A percentile compares a stretch with the other conserved stretches of the same genome.
Conservation (phyloP, 345 rosid genomes). For the Gossypium mustelinum region DNA sequence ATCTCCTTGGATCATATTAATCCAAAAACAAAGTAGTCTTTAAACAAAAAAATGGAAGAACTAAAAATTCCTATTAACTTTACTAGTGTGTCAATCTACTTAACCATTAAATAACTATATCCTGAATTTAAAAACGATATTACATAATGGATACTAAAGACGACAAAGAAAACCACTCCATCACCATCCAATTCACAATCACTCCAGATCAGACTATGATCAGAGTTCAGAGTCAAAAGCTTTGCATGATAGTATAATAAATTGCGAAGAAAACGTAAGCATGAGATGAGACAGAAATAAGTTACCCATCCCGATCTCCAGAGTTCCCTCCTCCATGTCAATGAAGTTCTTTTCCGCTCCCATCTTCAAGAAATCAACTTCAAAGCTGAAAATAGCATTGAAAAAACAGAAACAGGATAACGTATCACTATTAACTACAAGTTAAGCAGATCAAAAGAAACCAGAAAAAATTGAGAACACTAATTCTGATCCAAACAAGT, state of each 20-base stretch:
- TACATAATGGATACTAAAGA: not conserved
- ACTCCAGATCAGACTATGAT: not conserved
- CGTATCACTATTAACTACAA: not conserved
- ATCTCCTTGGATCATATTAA: not conserved
- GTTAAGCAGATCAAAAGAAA: not conserved
- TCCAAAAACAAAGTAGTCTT: not conserved
- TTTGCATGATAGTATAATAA: not conserved
- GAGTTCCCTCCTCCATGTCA: constrained; percentile 62
- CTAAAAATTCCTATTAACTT: not conserved
- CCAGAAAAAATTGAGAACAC: not conserved
- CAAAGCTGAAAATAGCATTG: not conserved
- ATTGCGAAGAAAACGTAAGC: not conserved
- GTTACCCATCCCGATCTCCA: constrained; percentile 91
- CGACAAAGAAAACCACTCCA: not conserved
- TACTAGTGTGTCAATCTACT: not conserved
- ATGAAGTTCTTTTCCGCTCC: constrained; percentile 46
- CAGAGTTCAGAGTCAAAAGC: not conserved
- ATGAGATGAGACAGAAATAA: not conserved
- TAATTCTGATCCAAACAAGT: not conserved
- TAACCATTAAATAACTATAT: not conserved
- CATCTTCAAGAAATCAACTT: constrained; percentile 30
- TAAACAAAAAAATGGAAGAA: not conserved
- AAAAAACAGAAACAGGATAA: not conserved
- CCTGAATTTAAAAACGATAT: not conserved
- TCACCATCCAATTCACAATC: not conserved